Conservation (phyloP, 2,329 filamentous ascomycete genomes). For the Fusarium pilosicola region DNA sequence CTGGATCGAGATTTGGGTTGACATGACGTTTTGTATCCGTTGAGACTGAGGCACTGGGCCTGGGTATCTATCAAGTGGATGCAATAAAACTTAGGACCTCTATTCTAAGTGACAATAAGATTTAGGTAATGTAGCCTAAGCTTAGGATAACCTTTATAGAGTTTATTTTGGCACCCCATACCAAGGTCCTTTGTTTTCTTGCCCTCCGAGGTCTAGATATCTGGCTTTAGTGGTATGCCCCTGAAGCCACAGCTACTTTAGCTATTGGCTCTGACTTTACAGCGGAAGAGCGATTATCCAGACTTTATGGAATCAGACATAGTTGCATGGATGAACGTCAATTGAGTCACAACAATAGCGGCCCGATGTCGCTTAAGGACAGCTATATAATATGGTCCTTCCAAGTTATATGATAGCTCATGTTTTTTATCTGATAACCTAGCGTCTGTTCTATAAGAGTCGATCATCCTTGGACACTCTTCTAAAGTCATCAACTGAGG, state of each 20-base stretch:
- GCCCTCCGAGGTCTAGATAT: too few relatives aligned
- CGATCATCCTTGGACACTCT: not conserved
- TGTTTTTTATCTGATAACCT: not conserved
- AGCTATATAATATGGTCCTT: not conserved
- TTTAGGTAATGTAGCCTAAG: too few relatives aligned
- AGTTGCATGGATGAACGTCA: not conserved
- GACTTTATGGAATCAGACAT: slow-evolving; percentile 2
- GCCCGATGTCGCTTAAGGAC: slow-evolving; percentile 20
- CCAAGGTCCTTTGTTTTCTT: too few relatives aligned
- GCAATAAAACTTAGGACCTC: too few relatives aligned
- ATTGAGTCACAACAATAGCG: slow-evolving; percentile 28
- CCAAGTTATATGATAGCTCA: not conserved
- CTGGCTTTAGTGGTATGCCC: not conserved
- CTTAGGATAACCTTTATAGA: too few relatives aligned
- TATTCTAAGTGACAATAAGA: too few relatives aligned
- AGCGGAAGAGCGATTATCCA: slow-evolving; percentile 37
- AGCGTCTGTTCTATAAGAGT: not conserved
- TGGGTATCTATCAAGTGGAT: not conserved
- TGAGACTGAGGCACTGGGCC: not conserved
- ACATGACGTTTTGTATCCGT: slow-evolving; percentile 17
- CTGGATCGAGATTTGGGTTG: not conserved
- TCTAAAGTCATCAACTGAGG: slow-evolving; percentile 4
- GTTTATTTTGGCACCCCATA: too few relatives aligned
- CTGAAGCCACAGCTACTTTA: not conserved
- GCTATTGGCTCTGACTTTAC: not conserved